Evolutionary conservation across 768 basidiomycete genomes (phyloP).

Genomic region (Filobasidium wieringae): DNA sequence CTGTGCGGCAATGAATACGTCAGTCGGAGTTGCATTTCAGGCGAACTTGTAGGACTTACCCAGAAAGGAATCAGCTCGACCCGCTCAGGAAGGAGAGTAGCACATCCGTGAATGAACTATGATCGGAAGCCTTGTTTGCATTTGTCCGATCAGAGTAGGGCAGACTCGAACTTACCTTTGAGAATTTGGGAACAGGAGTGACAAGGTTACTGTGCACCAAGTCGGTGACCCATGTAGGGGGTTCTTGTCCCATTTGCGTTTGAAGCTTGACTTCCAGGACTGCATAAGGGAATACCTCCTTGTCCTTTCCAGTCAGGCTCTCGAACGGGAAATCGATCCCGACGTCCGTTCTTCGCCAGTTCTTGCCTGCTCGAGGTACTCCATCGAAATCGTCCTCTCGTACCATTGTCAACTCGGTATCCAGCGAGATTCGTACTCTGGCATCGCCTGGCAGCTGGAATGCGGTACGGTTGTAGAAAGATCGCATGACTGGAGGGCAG

Average conservation of each 20-base stretch:
- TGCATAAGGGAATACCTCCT: slow-evolving; percentile 91
- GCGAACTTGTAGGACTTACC: slow-evolving; percentile 33
- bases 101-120: slow-evolving; percentile 85
- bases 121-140: slow-evolving; percentile 45
- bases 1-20: not conserved
- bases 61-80: slow-evolving; percentile 97
- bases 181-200: slow-evolving; percentile 96
- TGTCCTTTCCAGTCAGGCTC: slow-evolving; percentile 61
- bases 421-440: slow-evolving; percentile 94
- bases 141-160: not conserved
- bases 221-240: slow-evolving; percentile 90
- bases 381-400: slow-evolving; percentile 98
- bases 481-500: slow-evolving; percentile 61
- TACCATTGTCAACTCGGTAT: slow-evolving; percentile 87
- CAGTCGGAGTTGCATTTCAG: not conserved
- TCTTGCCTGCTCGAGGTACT: slow-evolving; percentile 56
- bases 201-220: slow-evolving; percentile 92
- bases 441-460: slow-evolving; percentile 98
- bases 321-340: slow-evolving; percentile 86
- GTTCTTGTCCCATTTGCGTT: slow-evolving; percentile 88
- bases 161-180: slow-evolving; percentile 37
- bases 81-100: slow-evolving; percentile 77
- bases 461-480: slow-evolving; percentile 96
- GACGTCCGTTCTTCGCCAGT: slow-evolving; percentile 90
- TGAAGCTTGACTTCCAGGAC: slow-evolving; percentile 95